Evolutionary conservation across 345 rosid genomes (phyloP).

Genomic region (Corchorus capsularis): DNA sequence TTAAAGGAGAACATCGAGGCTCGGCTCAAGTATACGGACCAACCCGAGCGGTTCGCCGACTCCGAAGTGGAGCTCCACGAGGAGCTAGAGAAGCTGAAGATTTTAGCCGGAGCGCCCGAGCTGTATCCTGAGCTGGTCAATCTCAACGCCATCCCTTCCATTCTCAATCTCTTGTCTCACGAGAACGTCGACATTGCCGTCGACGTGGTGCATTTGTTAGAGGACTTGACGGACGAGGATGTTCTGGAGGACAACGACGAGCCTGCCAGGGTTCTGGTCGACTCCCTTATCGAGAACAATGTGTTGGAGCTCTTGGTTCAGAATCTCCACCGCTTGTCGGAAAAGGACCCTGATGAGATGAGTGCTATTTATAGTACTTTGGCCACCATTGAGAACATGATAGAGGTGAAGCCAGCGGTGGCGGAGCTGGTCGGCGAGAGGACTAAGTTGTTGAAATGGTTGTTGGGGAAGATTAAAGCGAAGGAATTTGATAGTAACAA

Average conservation of each 20-base stretch:
- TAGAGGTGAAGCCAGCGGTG: constrained; percentile 89
- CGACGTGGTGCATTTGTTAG: constrained; percentile 86
- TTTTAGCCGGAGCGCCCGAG: constrained; percentile 93
- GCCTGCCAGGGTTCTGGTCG: constrained; percentile 71
- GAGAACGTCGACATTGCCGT: constrained; percentile 85
- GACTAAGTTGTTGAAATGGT: constrained; percentile 81
- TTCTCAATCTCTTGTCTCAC: constrained; percentile 79
- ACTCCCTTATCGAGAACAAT: constrained; percentile 72
- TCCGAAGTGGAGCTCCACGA: constrained; percentile 87
- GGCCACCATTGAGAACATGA: constrained; percentile 85
- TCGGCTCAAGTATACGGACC: constrained; percentile 89
- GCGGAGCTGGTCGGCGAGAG: constrained; percentile 88
- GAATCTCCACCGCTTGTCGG: constrained; percentile 83
- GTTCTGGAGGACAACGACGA: constrained; percentile 88
- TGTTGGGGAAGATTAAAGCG: constrained; percentile 72
- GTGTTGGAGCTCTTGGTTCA: constrained; percentile 89
- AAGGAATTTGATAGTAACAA: constrained; percentile 88
- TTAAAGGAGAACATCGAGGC: constrained; percentile 96
- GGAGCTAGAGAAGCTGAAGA: constrained; percentile 82
- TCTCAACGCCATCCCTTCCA: constrained; percentile 71
- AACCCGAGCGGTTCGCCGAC: constrained; percentile 88
- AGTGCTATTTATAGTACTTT: constrained; percentile 75
- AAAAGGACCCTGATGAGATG: constrained; percentile 76
- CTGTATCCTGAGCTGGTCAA: constrained; percentile 85
- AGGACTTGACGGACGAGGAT: constrained; percentile 93